Evolutionary conservation across 257 asterid genomes (phyloP).

Genomic region (Rhazya stricta): DNA sequence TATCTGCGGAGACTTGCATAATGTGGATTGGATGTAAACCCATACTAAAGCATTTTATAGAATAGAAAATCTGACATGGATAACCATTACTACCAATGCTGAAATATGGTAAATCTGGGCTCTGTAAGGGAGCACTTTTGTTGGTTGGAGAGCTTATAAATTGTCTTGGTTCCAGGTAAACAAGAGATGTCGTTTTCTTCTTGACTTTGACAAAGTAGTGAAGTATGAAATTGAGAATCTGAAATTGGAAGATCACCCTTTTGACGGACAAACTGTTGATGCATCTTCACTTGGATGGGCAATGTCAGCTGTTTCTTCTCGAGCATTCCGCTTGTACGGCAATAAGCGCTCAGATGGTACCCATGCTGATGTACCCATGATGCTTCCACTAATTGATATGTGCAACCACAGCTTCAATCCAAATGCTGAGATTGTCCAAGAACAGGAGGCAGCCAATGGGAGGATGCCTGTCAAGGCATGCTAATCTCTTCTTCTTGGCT

Average conservation of each 20-base stretch:
- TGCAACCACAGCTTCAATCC: constrained; percentile 97
- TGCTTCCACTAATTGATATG: constrained; percentile 97
- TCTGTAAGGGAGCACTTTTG: neutral
- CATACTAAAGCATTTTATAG: neutral
- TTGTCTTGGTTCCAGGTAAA: constrained; percentile 50
- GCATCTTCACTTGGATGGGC: constrained; percentile 99
- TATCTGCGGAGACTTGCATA: constrained; percentile 12
- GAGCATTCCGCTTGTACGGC: constrained; percentile 87
- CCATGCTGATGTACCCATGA: constrained; percentile 53
- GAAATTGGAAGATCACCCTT: constrained; percentile 56
- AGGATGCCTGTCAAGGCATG: constrained; percentile 78
- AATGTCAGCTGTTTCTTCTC: constrained; percentile 92
- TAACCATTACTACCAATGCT: neutral
- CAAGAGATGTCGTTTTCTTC: constrained; percentile 93
- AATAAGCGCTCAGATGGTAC: constrained; percentile 59
- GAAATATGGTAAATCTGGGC: neutral
- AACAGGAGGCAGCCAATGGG: constrained; percentile 44
- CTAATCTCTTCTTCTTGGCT: neutral
- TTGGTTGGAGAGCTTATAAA: constrained; percentile 1
- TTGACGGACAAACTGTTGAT: constrained; percentile 70
- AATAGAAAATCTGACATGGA: neutral
- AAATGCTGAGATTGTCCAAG: constrained; percentile 84
- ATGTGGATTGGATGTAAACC: neutral
- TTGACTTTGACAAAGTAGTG: constrained; percentile 64
- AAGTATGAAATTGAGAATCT: constrained; percentile 48